Base-by-base conservation (phyloP, 148 eudicot genomes). In the Chenopodium quinoa region DNA sequence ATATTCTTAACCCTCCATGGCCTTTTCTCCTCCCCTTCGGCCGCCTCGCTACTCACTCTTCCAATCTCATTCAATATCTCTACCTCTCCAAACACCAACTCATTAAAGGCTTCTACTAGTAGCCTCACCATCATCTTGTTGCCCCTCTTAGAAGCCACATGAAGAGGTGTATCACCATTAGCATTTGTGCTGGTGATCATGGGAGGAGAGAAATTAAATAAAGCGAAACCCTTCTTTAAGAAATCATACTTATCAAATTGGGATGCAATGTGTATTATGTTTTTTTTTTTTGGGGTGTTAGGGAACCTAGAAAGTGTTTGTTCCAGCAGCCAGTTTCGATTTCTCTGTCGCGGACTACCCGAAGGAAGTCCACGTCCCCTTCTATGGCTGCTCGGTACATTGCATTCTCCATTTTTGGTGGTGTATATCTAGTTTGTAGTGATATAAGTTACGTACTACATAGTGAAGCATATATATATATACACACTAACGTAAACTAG, bases 131-230 rank as follows among this genome's bases (percentile, higher is more conserved):
- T 60, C 13, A 4, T 32, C 2, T 76, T 17, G 68, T 82, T 70
- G 0, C 84, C 84, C 17, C 50, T 34, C 71, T 70, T 58, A 6
- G 84, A 47, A 12, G 80, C 84, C 1, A 60, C n/a, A 46, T 82
- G 84, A 19, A 82, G 80, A 27, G 81, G 81, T 23, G 81, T 68
- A 16, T 78, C 46, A 19, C 80, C 80, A 5, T 44, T 47, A 19
- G 16, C n/a, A 23, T 77, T 77, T 14, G 47, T 14, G 5, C 65
- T 16, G 31, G 60, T 12, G 25, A 77, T 65, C 54, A 77, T 77
- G 37, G 65, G 60, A 9, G 71, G 40, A 14, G 58, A 77, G 0
- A 77, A 77, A 10, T 34, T 62, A 19, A 32, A n/a, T 27, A n/a
- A 44, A 46, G 19, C 44, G n/a, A 77, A 64, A 7, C 50, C 58